A percentile compares a stretch with the other conserved stretches of the same genome.
These are phyloP conservation scores for Diaporthe helianthi DNA, from an alignment of 2,329 filamentous ascomycete genomes.

Conservation along the genomic window DNA sequence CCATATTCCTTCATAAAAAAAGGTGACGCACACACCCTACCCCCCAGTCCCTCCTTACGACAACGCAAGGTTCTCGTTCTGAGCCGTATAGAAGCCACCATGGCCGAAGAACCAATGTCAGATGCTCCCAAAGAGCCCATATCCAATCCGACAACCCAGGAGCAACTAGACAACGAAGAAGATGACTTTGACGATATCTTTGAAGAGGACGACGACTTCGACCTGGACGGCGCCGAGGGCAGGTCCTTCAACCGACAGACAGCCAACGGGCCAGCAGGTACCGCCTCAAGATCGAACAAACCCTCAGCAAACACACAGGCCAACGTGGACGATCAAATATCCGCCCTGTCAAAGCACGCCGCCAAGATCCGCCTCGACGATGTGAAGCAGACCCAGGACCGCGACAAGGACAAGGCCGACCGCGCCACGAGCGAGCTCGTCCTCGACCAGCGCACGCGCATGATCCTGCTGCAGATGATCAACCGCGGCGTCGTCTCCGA, in stretches of 20 bases:
- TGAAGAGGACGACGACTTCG: conserved; percentile 69
- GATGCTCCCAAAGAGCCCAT: conserved; percentile 24
- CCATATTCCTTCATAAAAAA: not conserved
- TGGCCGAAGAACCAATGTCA: conserved; percentile 18
- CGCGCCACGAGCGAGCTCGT: conserved; percentile 95
- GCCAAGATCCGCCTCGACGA: conserved; percentile 82
- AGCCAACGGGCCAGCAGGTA: conserved; percentile 46
- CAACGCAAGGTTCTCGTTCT: not conserved
- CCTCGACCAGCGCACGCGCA: conserved; percentile 89
- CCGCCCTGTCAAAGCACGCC: conserved; percentile 83
- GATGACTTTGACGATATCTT: conserved; percentile 52
- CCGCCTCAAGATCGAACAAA: conserved; percentile 76
- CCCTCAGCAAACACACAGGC: conserved; percentile 80
- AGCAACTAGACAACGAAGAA: conserved; percentile 47
- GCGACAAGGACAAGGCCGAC: conserved; percentile 86
- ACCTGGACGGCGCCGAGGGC: conserved; percentile 61
- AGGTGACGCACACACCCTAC: conserved; percentile 1
- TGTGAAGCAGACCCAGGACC: conserved; percentile 59
- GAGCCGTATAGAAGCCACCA: not conserved
- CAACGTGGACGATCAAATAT: conserved; percentile 86
- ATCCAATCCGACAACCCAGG: not conserved
- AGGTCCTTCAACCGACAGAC: conserved; percentile 81
- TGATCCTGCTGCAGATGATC: conserved; percentile 96
- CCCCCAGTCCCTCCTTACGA: not conserved
- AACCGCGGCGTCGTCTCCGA: conserved; percentile 89